Evolutionary conservation across 2,329 filamentous ascomycete genomes (phyloP).

Genomic region (Trichoderma asperellum): DNA sequence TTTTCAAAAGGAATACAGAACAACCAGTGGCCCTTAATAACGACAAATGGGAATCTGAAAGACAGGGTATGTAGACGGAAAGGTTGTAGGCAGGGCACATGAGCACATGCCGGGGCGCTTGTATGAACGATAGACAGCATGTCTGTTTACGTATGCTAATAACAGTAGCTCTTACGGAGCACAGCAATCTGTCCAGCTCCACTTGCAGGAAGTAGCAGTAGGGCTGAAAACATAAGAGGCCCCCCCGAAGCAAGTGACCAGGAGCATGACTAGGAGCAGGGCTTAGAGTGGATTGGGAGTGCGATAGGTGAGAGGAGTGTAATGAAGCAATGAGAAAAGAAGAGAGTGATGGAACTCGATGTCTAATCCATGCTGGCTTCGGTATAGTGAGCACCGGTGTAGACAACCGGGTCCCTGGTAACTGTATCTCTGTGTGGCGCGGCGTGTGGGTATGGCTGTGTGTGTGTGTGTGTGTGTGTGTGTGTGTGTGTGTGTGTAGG

Average conservation of each 20-base stretch:
- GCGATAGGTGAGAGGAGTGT: slow-evolving; percentile 14
- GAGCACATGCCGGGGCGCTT: slow-evolving; percentile 24
- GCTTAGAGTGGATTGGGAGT: slow-evolving; percentile 3
- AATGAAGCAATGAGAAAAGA: neutral
- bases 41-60: slow-evolving; percentile 14
- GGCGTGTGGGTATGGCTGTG: neutral
- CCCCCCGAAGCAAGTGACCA: slow-evolving; percentile 7
- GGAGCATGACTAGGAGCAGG: neutral
- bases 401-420: slow-evolving; percentile 16
- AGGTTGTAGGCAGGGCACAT: slow-evolving; percentile 14
- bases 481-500: neutral
- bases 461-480: neutral
- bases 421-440: slow-evolving; percentile 2
- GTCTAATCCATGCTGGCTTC: slow-evolving; percentile 2
- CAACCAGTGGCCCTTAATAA: slow-evolving; percentile 20
- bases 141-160: slow-evolving; percentile 19
- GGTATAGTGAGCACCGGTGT: neutral
- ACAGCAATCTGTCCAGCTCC: slow-evolving; percentile 2
- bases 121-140: slow-evolving; percentile 5
- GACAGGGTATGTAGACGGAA: slow-evolving; percentile 9
- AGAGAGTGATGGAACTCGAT: slow-evolving; percentile 2
- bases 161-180: slow-evolving; percentile 19
- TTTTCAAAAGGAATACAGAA: neutral
- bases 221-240: slow-evolving; percentile 10
- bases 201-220: slow-evolving; percentile 11